Conservation (phyloP, 2,329 filamentous ascomycete genomes). For the Colletotrichum lindemuthianum region DNA sequence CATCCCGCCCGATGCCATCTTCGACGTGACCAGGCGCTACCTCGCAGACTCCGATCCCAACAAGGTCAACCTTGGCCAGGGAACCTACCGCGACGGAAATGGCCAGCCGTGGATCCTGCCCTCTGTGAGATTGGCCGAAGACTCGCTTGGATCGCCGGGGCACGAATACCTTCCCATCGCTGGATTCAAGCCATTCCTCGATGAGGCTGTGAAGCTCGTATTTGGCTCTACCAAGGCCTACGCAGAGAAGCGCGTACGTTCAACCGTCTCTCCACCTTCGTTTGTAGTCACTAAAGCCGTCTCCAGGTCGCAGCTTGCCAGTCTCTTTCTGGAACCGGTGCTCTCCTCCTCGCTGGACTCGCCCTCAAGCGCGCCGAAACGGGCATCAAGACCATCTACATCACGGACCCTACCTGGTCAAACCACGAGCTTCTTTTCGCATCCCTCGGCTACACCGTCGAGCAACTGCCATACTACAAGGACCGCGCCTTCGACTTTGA, state of each 20-base stretch:
- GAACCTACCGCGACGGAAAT: constrained; percentile 51
- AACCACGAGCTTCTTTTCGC: constrained; percentile 52
- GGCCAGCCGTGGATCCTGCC: constrained; percentile 52
- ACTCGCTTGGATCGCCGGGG: constrained; percentile 36
- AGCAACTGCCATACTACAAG: constrained; percentile 49
- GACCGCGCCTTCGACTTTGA: constrained; percentile 46
- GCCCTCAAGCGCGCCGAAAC: constrained; percentile 42
- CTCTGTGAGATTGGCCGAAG: constrained; percentile 44
- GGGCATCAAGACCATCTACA: constrained; percentile 44
- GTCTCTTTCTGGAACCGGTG: constrained; percentile 53
- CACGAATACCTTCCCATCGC: constrained; percentile 52
- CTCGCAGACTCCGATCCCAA: constrained; percentile 42
- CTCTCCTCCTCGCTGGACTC: constrained; percentile 48
- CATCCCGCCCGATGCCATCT: constrained; percentile 46
- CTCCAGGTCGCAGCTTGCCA: constrained; percentile 48
- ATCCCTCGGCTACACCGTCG: constrained; percentile 46
- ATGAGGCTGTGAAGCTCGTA: constrained; percentile 45
- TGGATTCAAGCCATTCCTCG: constrained; percentile 45
- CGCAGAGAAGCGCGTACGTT: constrained; percentile 43
- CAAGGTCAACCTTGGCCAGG: constrained; percentile 52
- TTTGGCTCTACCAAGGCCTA: constrained; percentile 42
- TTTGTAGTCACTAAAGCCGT: background rate
- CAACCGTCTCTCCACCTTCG: constrained; percentile 51
- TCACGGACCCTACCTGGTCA: constrained; percentile 53
- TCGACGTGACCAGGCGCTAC: constrained; percentile 47